Evolutionary conservation across 495 filamentous ascomycete species (phyloP), one percentile per base, ranked within the genome.

Genomic region (Antarctomyces pellizariae): DNA sequence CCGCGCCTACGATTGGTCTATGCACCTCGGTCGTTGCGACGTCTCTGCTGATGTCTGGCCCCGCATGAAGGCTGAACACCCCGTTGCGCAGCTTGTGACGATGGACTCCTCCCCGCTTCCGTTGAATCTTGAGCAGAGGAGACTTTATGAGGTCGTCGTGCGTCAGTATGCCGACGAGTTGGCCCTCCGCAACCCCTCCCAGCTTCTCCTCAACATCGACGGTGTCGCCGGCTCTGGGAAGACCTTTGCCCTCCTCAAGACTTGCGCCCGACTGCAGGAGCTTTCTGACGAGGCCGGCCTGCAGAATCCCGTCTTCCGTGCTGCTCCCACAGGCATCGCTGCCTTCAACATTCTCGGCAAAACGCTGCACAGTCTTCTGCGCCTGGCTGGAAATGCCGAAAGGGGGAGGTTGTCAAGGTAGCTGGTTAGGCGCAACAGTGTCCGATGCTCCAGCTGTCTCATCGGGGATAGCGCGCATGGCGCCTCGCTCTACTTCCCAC

Each of bases 281-380:
- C 16, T 30, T 5, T 16, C 28, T 30, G 8, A 6, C n/a, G 4
- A 6, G 8, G 5, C 18, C 8, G 17, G 28, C 19, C 19, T 21
- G 22, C 5, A 8, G 4, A 30, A 30, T 14, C 28, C 27, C 5
- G 16, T 29, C 18, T 6, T 29, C 27, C 16, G 27, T 3, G 13
- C 27, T 7, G 27, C 27, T 13, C 17, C 28, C 12, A 30, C 28
- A 22, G 28, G 17, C 22, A 24, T 30, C 12, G 18, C 18, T 4
- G 28, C 17, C n/a, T 30, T 30, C 18, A 30, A 30, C 22, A 30
- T 30, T 13, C 9, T 30, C 13, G 27, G 27, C 4, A 20, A 29
- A 18, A 29, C 17, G 7, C 17, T 29, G 14, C 18, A 29, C 18
- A 29, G 28, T 12, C 16, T 30, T 8, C 22, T 30, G 5, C 28